phyloP scores from a whole-genome alignment of 805 yeast species.

The Maudiozyma turicensis region DNA sequence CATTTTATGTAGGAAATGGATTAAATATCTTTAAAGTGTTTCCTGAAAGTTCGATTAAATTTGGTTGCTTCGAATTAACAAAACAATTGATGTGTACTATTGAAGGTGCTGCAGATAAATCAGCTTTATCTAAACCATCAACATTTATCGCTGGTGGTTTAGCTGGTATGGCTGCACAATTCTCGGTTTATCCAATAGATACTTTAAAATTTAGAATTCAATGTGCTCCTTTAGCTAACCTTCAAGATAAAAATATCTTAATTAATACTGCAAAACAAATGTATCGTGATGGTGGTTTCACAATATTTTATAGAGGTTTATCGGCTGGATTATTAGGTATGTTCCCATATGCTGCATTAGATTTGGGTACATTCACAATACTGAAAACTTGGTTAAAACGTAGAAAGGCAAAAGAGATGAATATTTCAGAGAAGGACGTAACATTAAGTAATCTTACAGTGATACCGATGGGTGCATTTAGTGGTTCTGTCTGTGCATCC shows the following conservation, averaged over 20 bases:
- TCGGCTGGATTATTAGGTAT: slow-evolving; percentile 90
- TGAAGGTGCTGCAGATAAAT: slow-evolving; percentile 66
- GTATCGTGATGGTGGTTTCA: slow-evolving; percentile 69
- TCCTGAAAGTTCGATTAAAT: slow-evolving; percentile 95
- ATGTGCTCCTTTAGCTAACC: slow-evolving; percentile 65
- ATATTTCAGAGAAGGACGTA: slow-evolving; percentile 54
- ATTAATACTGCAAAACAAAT: slow-evolving; percentile 63
- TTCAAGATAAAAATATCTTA: slow-evolving; percentile 54
- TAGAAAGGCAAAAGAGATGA: slow-evolving; percentile 46
- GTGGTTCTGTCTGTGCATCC: slow-evolving; percentile 94
- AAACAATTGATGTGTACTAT: slow-evolving; percentile 62
- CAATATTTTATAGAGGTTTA: slow-evolving; percentile 78
- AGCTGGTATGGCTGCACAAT: slow-evolving; percentile 91
- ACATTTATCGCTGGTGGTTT: slow-evolving; percentile 92
- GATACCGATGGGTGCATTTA: slow-evolving; percentile 83
- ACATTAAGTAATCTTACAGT: slow-evolving; percentile 71
- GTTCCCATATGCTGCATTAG: slow-evolving; percentile 95
- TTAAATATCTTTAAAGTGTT: slow-evolving; percentile 86
- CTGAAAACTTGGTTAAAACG: slow-evolving; percentile 67
- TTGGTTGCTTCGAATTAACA: slow-evolving; percentile 87
- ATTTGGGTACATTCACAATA: slow-evolving; percentile 84
- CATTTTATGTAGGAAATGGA: slow-evolving; percentile 94
- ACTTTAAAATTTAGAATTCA: slow-evolving; percentile 89
- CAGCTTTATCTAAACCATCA: slow-evolving; percentile 61
- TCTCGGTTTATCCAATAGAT: slow-evolving; percentile 90